Evolutionary conservation across 2,329 filamentous ascomycete species (phyloP).

Genomic region (Hymenoscyphus fructigenus): DNA sequence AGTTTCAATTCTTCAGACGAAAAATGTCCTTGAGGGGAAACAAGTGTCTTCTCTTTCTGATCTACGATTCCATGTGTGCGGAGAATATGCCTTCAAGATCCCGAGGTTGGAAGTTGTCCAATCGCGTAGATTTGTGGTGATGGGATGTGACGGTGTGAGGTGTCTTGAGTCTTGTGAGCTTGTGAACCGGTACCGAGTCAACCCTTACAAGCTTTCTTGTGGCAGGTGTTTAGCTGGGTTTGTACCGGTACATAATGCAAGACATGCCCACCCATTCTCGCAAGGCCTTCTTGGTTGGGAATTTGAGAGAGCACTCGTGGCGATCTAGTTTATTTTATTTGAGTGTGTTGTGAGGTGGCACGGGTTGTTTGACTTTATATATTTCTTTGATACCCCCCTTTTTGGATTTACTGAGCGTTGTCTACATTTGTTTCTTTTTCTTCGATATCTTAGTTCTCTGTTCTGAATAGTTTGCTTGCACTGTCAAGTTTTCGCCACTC

Average conservation of each 20-base stretch:
- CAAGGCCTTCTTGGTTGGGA: not conserved
- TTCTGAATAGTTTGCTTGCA: not conserved
- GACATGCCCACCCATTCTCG: not conserved
- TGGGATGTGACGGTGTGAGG: not conserved
- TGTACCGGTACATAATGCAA: not conserved
- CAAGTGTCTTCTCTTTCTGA: not conserved
- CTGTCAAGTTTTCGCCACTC: not conserved
- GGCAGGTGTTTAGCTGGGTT: not conserved
- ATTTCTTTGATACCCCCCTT: not conserved
- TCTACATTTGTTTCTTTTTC: not conserved
- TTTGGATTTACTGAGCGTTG: not conserved
- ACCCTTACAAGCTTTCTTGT: not conserved
- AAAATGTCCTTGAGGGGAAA: not conserved
- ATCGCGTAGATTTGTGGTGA: not conserved
- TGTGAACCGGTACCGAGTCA: too few relatives aligned
- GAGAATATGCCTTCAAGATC: not conserved
- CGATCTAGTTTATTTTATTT: not conserved
- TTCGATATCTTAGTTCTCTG: not conserved
- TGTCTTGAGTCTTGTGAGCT: not conserved
- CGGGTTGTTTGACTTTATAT: not conserved
- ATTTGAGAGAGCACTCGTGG: not conserved
- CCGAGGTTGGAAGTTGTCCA: slow-evolving; percentile 1
- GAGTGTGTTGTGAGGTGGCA: not conserved
- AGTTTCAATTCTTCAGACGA: not conserved
- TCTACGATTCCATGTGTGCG: not conserved